A percentile compares a stretch with the other conserved stretches of the same genome.
Conservation (phyloP, 768 basidiomycete species). For the Scleroderma bovista region DNA sequence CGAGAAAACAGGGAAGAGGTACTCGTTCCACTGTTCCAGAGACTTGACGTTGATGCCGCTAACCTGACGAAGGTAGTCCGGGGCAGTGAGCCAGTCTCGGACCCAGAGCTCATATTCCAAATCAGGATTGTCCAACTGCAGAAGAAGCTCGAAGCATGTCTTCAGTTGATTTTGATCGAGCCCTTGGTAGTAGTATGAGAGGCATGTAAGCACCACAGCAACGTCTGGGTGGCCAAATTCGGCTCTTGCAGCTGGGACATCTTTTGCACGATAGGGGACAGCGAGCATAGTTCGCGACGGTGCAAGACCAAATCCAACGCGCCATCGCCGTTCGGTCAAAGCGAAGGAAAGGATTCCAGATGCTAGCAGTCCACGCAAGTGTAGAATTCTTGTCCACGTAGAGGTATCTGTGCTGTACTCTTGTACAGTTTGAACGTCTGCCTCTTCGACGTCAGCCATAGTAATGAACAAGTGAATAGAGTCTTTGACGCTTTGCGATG, state of each 20-base stretch:
- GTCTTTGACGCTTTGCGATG: neutral
- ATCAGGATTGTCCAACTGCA: constrained; percentile 26
- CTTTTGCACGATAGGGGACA: constrained; percentile 36
- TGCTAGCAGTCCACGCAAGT: constrained; percentile 32
- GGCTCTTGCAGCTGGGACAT: constrained; percentile 31
- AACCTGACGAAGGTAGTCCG: constrained; percentile 11
- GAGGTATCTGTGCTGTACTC: neutral
- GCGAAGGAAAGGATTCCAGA: constrained; percentile 27
- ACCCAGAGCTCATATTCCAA: constrained; percentile 31
- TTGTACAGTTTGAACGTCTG: constrained; percentile 6
- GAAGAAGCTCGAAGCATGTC: constrained; percentile 23
- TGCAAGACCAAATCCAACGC: constrained; percentile 36
- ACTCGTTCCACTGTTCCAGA: constrained; percentile 13
- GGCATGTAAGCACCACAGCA: constrained; percentile 30
- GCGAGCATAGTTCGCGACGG: constrained; percentile 29
- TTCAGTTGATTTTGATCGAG: constrained; percentile 24
- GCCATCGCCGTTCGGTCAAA: constrained; percentile 32
- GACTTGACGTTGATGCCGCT: constrained; percentile 28
- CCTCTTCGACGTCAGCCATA: neutral
- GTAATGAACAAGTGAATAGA: constrained; percentile 22
- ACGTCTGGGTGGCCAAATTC: constrained; percentile 38
- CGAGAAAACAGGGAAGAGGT: constrained; percentile 24
- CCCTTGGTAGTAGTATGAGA: constrained; percentile 34
- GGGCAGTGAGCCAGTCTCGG: constrained; percentile 9
- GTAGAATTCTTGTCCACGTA: constrained; percentile 21